phyloP scores from a whole-genome alignment of 225 moss, liverwort and hornwort genomes.

The Physcomitrium patens region DNA sequence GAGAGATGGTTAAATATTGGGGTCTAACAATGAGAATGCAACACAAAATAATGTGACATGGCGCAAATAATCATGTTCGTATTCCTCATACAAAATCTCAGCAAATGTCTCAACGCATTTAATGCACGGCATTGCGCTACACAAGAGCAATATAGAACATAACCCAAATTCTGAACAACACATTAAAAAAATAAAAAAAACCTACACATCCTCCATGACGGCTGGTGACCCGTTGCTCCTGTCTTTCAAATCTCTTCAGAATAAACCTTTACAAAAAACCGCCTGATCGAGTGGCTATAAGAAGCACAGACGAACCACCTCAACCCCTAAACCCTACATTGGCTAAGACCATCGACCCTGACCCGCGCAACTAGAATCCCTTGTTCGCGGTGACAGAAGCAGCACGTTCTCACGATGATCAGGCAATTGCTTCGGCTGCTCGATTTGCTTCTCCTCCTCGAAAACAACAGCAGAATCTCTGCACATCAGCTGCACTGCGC shows the following conservation, averaged over 20 bases:
- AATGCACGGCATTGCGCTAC: background rate
- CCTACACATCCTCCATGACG: slow-evolving; percentile 54
- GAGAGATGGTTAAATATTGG: background rate
- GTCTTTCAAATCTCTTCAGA: background rate
- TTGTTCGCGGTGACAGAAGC: background rate
- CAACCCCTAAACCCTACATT: slow-evolving; percentile 5
- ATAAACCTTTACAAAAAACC: background rate
- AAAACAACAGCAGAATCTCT: background rate
- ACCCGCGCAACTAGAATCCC: background rate
- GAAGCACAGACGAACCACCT: background rate
- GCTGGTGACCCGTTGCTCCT: slow-evolving; percentile 1
- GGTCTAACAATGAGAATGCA: background rate
- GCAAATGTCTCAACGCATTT: background rate
- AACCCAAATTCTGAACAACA: too few relatives aligned
- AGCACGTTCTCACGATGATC: background rate
- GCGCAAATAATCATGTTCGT: background rate
- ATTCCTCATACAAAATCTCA: background rate
- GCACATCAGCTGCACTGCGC: background rate
- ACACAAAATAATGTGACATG: background rate
- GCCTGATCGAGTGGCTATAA: background rate
- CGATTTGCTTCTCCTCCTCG: background rate
- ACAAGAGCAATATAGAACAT: background rate
- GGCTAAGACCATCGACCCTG: background rate
- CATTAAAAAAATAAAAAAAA: background rate
- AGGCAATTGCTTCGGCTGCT: background rate